Percentiles rank a stretch among this genome's conserved stretches.
phyloP scores from a whole-genome alignment of 2,329 filamentous ascomycete species.

The Monilinia laxa region DNA sequence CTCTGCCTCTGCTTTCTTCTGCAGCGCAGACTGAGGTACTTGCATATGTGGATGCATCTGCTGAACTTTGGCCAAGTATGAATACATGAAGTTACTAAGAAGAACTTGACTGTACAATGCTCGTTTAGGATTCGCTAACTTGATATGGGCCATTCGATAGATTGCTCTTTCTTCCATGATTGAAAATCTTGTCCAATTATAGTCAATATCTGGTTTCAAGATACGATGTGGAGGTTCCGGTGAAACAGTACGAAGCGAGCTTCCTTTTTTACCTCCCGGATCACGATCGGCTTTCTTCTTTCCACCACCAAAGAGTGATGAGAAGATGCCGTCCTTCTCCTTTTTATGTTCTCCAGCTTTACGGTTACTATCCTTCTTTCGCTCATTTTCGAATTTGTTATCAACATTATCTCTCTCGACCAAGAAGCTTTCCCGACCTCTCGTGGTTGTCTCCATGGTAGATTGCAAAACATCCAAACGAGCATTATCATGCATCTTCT shows the following conservation, averaged over 20 bases:
- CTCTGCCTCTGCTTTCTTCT: constrained; percentile 64
- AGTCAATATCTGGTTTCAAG: constrained; percentile 85
- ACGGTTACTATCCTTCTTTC: constrained; percentile 74
- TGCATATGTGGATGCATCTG: constrained; percentile 97
- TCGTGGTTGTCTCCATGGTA: constrained; percentile 71
- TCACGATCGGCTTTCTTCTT: constrained; percentile 86
- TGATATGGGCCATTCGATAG: constrained; percentile 98
- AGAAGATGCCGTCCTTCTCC: constrained; percentile 91
- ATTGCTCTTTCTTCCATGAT: constrained; percentile 95
- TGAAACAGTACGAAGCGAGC: constrained; percentile 69
- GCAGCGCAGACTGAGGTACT: constrained; percentile 75
- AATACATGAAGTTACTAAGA: constrained; percentile 99
- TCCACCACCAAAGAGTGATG: constrained; percentile 84
- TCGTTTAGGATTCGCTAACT: constrained; percentile 93
- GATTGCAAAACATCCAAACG: constrained; percentile 83
- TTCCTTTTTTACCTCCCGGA: constrained; percentile 68
- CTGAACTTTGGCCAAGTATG: constrained; percentile 96
- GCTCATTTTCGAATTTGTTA: constrained; percentile 72
- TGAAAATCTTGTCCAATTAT: constrained; percentile 92
- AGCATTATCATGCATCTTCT: constrained; percentile 72
- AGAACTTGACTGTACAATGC: constrained; percentile 92
- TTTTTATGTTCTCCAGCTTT: constrained; percentile 78
- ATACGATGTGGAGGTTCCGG: constrained; percentile 75
- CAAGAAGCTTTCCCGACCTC: constrained; percentile 78
- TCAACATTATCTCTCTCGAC: constrained; percentile 76